Base-by-base conservation (phyloP, 768 basidiomycete species). In the Ramaria sp. region DNA sequence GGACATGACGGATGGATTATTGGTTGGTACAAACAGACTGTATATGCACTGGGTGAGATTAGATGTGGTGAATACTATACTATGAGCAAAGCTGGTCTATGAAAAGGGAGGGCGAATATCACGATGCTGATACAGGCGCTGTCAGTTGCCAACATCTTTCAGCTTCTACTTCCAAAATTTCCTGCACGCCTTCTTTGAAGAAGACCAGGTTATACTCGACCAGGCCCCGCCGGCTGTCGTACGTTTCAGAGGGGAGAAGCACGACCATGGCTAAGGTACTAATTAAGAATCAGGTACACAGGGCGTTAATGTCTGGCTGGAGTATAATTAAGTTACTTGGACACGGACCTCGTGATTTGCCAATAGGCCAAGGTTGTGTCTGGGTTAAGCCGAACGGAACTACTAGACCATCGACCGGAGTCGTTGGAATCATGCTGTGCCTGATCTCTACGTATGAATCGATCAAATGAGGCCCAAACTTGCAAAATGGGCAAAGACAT, bases 141-240 rank as follows among this genome's bases (percentile, higher is more conserved):
- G 17, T 13, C 20, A 19, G 20, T 10, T 22, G 17, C n/a, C 42
- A 13, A 22, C 42, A 43, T 27, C 55, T 46, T 30, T 57, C 60
- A 52, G 55, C 55, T 15, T 91, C 89, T 9, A 89, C 80, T 51
- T 82, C 78, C 62, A 84, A 85, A 42, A 93, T 89, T 69, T 90
- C 87, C 67, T 86, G 80, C 50, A 90, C 79, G 0, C 91, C 91
- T 67, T 83, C 84, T 63, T 91, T 70, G 66, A 93, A 87, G 69
- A 83, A 90, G 38, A 89, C 84, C 2, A 92, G 84, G 63, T 93
- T 93, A 70, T 86, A 91, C 65, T 93, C 91, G 31, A 93, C 73
- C 47, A 91, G 72, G 20, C 87, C 88, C 17, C 87, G 75, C 54
- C 84, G 76, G 59, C 79, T 76, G 53, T 90, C 85, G 61, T 80